Conservation (phyloP, 306 rosid genomes). For the Quercus mongolica region DNA sequence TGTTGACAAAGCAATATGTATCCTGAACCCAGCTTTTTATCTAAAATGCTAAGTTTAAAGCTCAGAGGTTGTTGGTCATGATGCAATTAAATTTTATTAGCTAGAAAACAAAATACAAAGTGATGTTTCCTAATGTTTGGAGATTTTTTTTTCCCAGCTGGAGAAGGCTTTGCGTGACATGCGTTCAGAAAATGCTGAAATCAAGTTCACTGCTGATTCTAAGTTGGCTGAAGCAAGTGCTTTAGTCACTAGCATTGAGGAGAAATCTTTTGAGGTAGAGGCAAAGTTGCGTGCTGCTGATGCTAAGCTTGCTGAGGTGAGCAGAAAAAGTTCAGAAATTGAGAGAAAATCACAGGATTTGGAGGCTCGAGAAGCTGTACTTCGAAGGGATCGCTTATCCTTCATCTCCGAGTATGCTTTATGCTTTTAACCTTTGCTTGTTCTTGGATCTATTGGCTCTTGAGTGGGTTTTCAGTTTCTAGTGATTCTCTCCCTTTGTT, state of each 20-base stretch:
- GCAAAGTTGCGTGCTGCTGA: constrained; percentile 79
- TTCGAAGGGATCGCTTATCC: constrained; percentile 70
- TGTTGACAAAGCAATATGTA: not conserved
- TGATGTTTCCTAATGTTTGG: constrained; percentile 34
- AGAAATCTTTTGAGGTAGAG: constrained; percentile 85
- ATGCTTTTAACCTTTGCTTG: constrained; percentile 12
- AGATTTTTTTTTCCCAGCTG: constrained; percentile 46
- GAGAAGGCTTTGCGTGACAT: constrained; percentile 90
- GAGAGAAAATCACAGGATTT: constrained; percentile 78
- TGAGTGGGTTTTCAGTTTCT: not conserved
- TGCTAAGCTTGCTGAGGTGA: constrained; percentile 89
- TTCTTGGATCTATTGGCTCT: not conserved
- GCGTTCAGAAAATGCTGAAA: constrained; percentile 85
- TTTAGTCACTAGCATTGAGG: constrained; percentile 78
- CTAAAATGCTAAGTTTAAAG: not conserved
- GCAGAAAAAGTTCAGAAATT: constrained; percentile 71
- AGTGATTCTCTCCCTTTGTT: too few relatives aligned
- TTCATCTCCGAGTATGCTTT: constrained; percentile 67
- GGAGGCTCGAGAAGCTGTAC: constrained; percentile 66
- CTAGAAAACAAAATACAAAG: not conserved
- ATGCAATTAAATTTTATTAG: not conserved
- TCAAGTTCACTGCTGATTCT: constrained; percentile 80
- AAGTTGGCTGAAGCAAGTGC: constrained; percentile 92
- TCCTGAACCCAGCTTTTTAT: not conserved
- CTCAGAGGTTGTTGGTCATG: not conserved